Conservation (phyloP, 148 eudicot genomes). For the Chenopodium suecicum region DNA sequence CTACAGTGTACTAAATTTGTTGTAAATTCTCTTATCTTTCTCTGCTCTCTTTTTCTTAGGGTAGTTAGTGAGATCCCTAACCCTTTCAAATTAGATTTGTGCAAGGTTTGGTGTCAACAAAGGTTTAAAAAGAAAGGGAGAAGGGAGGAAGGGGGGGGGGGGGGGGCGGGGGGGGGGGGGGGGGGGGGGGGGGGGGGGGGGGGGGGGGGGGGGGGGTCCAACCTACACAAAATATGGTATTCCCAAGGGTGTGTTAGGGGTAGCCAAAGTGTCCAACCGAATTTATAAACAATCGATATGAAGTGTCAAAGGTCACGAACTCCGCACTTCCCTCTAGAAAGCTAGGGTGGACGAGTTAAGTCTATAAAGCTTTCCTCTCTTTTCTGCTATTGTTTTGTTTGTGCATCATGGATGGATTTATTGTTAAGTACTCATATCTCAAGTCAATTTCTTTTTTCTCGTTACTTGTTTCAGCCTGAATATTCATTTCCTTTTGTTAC, state of each 20-base stretch:
- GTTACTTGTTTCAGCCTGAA: slow-evolving; percentile 16
- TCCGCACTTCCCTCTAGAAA: neutral
- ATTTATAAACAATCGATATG: too few species aligned
- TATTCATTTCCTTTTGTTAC: neutral
- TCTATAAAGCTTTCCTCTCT: neutral
- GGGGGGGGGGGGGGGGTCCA: neutral
- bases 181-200: too few species aligned
- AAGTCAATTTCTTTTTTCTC: too few species aligned
- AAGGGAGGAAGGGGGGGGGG: neutral
- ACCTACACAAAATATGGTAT: neutral
- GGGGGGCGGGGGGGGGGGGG: neutral
- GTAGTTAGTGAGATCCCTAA: neutral
- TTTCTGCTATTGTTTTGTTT: neutral
- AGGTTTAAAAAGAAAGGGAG: neutral
- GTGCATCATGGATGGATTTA: neutral
- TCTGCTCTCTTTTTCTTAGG: neutral
- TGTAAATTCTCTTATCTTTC: neutral
- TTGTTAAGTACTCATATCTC: neutral
- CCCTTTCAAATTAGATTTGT: neutral
- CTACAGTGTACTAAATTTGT: neutral
- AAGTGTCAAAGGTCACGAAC: neutral
- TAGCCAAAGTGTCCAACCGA: too few species aligned
- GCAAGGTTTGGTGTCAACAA: neutral
- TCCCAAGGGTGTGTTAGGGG: too few species aligned
- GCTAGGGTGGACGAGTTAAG: neutral